Percentiles rank a stretch among this genome's conserved stretches.
These are phyloP conservation scores for Pterula multifida DNA, from an alignment of 1,284 basidiomycete species.

Conservation along the genomic window DNA sequence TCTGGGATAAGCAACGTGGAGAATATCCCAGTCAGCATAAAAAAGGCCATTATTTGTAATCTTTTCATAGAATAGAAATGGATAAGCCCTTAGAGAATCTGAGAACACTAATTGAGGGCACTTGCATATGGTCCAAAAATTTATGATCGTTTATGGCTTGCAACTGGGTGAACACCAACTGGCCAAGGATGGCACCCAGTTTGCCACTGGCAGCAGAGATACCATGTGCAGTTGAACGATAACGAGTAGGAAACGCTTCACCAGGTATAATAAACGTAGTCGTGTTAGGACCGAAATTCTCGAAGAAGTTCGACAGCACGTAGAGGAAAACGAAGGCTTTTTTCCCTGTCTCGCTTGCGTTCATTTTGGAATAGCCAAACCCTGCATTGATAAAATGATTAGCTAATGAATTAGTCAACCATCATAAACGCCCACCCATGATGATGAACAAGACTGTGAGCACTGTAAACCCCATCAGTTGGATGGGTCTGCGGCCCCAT, in stretches of 20 bases:
- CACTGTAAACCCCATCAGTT: slow-evolving; percentile 66
- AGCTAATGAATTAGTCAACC: not conserved
- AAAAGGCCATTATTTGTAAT: slow-evolving; percentile 65
- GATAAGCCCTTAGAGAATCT: not conserved
- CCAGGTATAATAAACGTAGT: slow-evolving; percentile 79
- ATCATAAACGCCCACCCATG: slow-evolving; percentile 30
- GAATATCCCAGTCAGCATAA: slow-evolving; percentile 73
- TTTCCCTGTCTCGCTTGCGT: slow-evolving; percentile 32
- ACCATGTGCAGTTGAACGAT: slow-evolving; percentile 75
- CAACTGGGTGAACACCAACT: slow-evolving; percentile 66
- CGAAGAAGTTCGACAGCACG: slow-evolving; percentile 65
- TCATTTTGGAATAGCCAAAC: slow-evolving; percentile 63
- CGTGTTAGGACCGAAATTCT: slow-evolving; percentile 73
- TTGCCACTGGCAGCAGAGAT: slow-evolving; percentile 79
- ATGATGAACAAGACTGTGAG: slow-evolving; percentile 56
- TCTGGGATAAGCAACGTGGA: slow-evolving; percentile 70
- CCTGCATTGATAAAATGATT: slow-evolving; percentile 24
- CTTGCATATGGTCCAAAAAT: slow-evolving; percentile 45
- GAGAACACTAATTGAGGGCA: not conserved
- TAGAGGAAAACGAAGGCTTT: slow-evolving; percentile 71
- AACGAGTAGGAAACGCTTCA: slow-evolving; percentile 80
- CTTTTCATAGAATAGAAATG: not conserved
- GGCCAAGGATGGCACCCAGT: slow-evolving; percentile 74
- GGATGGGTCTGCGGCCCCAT: slow-evolving; percentile 67
- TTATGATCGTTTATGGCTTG: slow-evolving; percentile 55